Evolutionary conservation across 2,329 filamentous ascomycete species (phyloP), one percentile per base, ranked within the genome.

Genomic region (Xylaria sp.): DNA sequence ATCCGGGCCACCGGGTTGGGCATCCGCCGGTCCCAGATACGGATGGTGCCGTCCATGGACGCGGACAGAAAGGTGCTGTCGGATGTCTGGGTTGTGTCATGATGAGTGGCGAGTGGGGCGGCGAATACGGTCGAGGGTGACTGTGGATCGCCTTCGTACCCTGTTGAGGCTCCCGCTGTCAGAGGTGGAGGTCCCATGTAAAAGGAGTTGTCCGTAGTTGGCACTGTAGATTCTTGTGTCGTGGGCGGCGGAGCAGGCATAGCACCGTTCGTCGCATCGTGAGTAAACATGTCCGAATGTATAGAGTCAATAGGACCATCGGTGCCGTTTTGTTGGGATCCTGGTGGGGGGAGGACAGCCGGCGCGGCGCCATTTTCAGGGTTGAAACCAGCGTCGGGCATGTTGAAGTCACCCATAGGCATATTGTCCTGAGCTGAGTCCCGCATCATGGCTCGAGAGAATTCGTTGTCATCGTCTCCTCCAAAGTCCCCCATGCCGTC

Each of bases 11-110:
- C 83, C 0, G 94, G 90, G 35, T 89, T 85, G 1, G 85, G 85
- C 65, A 90, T 86, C 19, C 95, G 87, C 3, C 89, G 83, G 72
- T 99, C 96, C 94, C 95, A 99, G 67, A 99, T 87, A n/a, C 93
- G 89, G 44, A 99, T 82, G 0, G 88, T 89, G 54, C 94, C 93
- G 77, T 98, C 90, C 8, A 94, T 92, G 2, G 92, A 90, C 2
- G 95, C 91, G 25, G 93, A 91, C 53, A 99, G 83, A 74, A 99
- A 99, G 0, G 90, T 93, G 4, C 87, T 90, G 64, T 93, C 87
- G 0, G 87, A 92, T 25, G 85, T 85, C 68, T 87, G 85, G 1
- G 83, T 81, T 0, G 81, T 78, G 64, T 87, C 85, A 64, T 80
- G 77, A 35, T 81, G 80, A 3, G 77, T 74, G 1, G 77, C 69